A percentile compares a stretch with the other conserved stretches of the same genome.
These are phyloP conservation scores for Ceratocystis smalleyi DNA, from an alignment of 2,329 filamentous ascomycete genomes.

Conservation along the genomic window DNA sequence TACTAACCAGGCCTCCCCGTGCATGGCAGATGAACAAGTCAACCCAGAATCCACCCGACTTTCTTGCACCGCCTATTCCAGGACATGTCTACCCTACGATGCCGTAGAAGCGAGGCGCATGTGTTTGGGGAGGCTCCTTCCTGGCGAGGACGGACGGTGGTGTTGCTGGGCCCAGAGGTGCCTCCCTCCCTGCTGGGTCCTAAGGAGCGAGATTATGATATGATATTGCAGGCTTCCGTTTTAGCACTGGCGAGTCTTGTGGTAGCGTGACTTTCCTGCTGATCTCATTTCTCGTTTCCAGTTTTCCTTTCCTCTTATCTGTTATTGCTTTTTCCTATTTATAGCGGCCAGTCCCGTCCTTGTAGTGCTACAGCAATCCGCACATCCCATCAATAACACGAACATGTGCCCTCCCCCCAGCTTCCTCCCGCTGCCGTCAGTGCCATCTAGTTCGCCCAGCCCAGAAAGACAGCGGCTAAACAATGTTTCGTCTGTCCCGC, in stretches of 20 bases:
- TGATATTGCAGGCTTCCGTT: neutral
- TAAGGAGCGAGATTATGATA: neutral
- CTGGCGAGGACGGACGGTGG: too few species aligned
- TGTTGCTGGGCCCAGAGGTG: neutral
- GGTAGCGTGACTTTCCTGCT: neutral
- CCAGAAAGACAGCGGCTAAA: neutral
- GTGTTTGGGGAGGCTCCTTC: too few species aligned
- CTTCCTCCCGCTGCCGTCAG: conserved; percentile 3
- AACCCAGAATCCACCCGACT: conserved; percentile 14
- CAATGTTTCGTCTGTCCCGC: neutral
- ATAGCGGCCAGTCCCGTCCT: too few species aligned
- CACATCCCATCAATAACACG: neutral
- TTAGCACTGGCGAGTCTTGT: neutral
- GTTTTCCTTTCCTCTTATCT: neutral
- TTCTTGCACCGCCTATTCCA: conserved; percentile 9
- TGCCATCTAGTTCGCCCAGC: neutral
- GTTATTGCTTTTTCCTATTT: too few species aligned
- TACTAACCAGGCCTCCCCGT: neutral
- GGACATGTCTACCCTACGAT: conserved; percentile 11
- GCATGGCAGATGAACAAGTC: conserved; percentile 9
- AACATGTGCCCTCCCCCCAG: neutral
- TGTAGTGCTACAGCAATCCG: neutral
- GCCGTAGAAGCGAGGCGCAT: conserved; percentile 2
- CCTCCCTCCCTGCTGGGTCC: neutral
- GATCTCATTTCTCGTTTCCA: neutral